Evolutionary conservation across 345 rosid genomes (phyloP), one percentile per base, ranked within the genome.

Genomic region (Eucalyptus albens): DNA sequence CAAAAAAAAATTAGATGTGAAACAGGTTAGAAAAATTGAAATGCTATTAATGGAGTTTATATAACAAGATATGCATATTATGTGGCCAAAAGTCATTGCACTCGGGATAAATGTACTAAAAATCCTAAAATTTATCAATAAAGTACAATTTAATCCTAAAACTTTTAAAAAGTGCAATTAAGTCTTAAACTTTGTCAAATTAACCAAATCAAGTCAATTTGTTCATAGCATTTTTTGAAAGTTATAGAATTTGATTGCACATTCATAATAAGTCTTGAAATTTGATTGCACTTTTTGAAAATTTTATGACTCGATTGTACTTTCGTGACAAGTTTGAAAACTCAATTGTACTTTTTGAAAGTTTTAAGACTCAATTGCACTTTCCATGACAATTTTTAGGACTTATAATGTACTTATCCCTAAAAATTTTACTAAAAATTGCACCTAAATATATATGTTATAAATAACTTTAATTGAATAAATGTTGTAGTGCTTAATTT

Each of bases 111-210:
- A 53, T 19, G 24, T 8, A 17, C 0, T 53, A 53, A 8, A 53
- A 19, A 53, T 7, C 24, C 22, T 19, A 53, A 53, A 0, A 53
- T 17, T 53, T 53, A 51, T 53, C 2, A 53, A 51, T 0, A 51
- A 17, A 53, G 21, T 53, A 0, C 4, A 51, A 51, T 51, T 51
- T 51, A 51, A 51, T 53, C 9, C 0, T 53, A 53, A 53, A 53
- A 53, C 10, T 8, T 19, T 53, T 0, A 19, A 53, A 53, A 19
- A 53, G 2, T 7, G 2, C 11, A 53, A 19, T 53, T 53, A 53
- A 8, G 1, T 53, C 0, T 0, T 19, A 19, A 53, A 17, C 2
- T 0, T 53, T 19, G 1, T 53, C 26, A 53, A 8, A 53, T 3
- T 53, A 7, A 53, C 0, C 26, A 53, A 53, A 53, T 21, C 2